Conservation (phyloP, 331 rosid species). For the Erythrophleum ivorense region DNA sequence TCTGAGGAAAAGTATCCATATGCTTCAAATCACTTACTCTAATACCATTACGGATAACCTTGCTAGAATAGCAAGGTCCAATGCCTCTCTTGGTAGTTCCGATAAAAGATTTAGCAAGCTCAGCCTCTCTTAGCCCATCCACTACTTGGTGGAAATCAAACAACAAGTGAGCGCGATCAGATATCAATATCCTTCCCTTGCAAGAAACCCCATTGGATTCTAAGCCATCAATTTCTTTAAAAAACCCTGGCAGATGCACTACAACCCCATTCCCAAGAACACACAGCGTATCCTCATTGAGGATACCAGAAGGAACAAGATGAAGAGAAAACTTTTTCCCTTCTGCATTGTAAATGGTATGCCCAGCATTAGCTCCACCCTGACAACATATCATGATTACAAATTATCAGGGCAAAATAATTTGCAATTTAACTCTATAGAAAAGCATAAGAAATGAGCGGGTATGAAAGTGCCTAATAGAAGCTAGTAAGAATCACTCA, state of each 20-base stretch:
- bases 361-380: slow-evolving; percentile 99
- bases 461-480: neutral
- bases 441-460: neutral
- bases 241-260: slow-evolving; percentile 84
- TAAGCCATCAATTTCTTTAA: slow-evolving; percentile 83
- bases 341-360: slow-evolving; percentile 89
- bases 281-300: slow-evolving; percentile 82
- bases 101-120: slow-evolving; percentile 91
- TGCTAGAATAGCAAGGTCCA: slow-evolving; percentile 95
- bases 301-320: slow-evolving; percentile 93
- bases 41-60: slow-evolving; percentile 88
- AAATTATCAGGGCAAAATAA: slow-evolving; percentile 27
- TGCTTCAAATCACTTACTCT: slow-evolving; percentile 86
- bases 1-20: slow-evolving; percentile 74
- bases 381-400: slow-evolving; percentile 35
- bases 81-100: slow-evolving; percentile 99
- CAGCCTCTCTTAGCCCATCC: slow-evolving; percentile 89
- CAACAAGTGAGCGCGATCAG: slow-evolving; percentile 88
- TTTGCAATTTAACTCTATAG: neutral
- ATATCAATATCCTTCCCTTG: slow-evolving; percentile 86
- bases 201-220: slow-evolving; percentile 86
- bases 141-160: slow-evolving; percentile 91
- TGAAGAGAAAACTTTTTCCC: slow-evolving; percentile 97
- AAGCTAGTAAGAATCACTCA: neutral
- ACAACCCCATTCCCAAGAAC: slow-evolving; percentile 95